phyloP scores from a whole-genome alignment of 805 yeast genomes.

The Candida yuanshanica region DNA sequence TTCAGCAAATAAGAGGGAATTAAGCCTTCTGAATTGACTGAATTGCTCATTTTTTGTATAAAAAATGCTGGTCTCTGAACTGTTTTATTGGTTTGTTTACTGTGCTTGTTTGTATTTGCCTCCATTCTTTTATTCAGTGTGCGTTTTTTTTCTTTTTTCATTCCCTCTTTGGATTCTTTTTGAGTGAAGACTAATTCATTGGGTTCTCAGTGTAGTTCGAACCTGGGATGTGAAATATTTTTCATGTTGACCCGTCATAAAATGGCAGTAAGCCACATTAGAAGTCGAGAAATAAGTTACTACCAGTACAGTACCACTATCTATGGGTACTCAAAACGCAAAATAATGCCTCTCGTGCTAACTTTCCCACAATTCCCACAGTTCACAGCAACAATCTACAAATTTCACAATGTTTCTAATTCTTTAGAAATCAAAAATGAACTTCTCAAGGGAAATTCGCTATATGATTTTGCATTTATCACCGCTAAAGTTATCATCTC shows the following conservation, averaged over 20 bases:
- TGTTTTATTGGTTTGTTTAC: not conserved
- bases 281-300: too few species aligned
- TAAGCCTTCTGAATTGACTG: not conserved
- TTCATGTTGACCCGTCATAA: too few species aligned
- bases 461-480: slow-evolving; percentile 60
- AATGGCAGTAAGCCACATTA: not conserved
- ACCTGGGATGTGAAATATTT: too few species aligned
- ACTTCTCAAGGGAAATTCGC: slow-evolving; percentile 39
- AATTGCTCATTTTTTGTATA: not conserved
- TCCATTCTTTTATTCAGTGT: too few species aligned
- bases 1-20: not conserved
- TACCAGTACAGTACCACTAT: too few species aligned
- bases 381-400: slow-evolving; percentile 31
- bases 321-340: too few species aligned
- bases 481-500: slow-evolving; percentile 55
- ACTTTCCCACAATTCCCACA: slow-evolving; percentile 44
- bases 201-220: too few species aligned
- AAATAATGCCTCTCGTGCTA: slow-evolving; percentile 5
- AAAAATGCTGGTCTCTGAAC: not conserved
- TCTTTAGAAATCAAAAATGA: slow-evolving; percentile 38
- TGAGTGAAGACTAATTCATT: too few species aligned
- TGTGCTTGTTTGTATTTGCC: not conserved
- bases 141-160: not conserved
- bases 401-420: slow-evolving; percentile 42
- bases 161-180: too few species aligned